These are phyloP conservation scores for Pichia sp. DNA, from an alignment of 1,139 yeast species.

Conservation along the genomic window DNA sequence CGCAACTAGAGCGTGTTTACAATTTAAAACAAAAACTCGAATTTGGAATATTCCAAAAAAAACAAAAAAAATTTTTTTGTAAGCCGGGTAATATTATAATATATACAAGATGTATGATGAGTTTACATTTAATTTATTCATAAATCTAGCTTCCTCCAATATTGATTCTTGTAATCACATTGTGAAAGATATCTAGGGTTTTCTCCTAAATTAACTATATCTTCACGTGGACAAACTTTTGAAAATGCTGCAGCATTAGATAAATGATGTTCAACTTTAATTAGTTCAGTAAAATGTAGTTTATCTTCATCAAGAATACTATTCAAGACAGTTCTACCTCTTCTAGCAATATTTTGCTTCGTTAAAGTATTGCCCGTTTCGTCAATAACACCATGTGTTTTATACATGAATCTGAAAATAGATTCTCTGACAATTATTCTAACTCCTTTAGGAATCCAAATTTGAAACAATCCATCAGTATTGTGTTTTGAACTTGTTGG, in stretches of 20 bases:
- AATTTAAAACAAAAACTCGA: background rate
- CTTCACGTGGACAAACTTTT: constrained; percentile 12
- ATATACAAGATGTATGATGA: too few relatives aligned
- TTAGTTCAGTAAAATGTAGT: constrained; percentile 20
- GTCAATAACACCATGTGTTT: constrained; percentile 14
- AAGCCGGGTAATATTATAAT: background rate
- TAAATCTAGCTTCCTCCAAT: constrained; percentile 17
- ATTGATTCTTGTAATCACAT: constrained; percentile 18
- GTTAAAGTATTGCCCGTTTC: constrained; percentile 15
- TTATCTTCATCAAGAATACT: constrained; percentile 15
- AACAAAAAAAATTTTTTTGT: too few relatives aligned
- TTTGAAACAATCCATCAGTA: constrained; percentile 41
- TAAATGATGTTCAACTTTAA: constrained; percentile 16
- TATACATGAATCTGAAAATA: constrained; percentile 29
- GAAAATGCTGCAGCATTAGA: constrained; percentile 16
- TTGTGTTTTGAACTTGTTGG: constrained; percentile 36
- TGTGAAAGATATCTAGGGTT: constrained; percentile 6
- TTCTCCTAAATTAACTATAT: background rate
- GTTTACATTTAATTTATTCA: background rate
- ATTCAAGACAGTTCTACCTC: constrained; percentile 12
- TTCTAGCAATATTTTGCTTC: constrained; percentile 12
- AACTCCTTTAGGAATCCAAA: constrained; percentile 46
- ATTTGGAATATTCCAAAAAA: too few relatives aligned
- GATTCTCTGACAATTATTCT: constrained; percentile 38
- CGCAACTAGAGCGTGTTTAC: background rate